phyloP scores from a whole-genome alignment of 1,139 yeast genomes.

The Blastobotrys buckinghamii region DNA sequence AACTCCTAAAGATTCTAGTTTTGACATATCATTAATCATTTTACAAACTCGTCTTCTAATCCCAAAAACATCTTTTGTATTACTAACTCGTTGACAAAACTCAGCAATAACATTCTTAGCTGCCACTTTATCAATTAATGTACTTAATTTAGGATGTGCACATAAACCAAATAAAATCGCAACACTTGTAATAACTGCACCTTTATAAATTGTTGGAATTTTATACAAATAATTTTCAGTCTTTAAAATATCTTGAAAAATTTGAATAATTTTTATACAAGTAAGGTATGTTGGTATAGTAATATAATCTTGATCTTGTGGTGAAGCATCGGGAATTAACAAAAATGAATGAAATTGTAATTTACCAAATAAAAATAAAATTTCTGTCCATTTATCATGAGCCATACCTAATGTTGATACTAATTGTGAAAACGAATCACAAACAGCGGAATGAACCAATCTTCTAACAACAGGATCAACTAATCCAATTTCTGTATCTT shows the following conservation, averaged over 20 bases:
- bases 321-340: conserved; percentile 19
- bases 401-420: conserved; percentile 13
- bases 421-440: conserved; percentile 15
- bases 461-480: conserved; percentile 17
- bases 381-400: conserved; percentile 17
- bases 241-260: conserved; percentile 8
- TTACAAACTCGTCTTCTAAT: neutral
- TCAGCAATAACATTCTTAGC: conserved; percentile 15
- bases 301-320: conserved; percentile 15
- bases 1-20: neutral
- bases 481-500: conserved; percentile 20
- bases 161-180: conserved; percentile 15
- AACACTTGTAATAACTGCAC: conserved; percentile 11
- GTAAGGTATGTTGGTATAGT: conserved; percentile 17
- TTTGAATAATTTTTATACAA: conserved; percentile 15
- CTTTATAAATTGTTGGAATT: conserved; percentile 11
- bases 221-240: conserved; percentile 3
- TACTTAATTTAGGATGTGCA: conserved; percentile 11
- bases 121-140: conserved; percentile 12
- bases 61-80: neutral
- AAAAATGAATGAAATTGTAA: conserved; percentile 20
- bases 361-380: conserved; percentile 18
- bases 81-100: conserved; percentile 9
- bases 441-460: conserved; percentile 16
- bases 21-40: conserved; percentile 1